Conservation (phyloP, 169 alveolate species). For the Eimeria praecox region DNA sequence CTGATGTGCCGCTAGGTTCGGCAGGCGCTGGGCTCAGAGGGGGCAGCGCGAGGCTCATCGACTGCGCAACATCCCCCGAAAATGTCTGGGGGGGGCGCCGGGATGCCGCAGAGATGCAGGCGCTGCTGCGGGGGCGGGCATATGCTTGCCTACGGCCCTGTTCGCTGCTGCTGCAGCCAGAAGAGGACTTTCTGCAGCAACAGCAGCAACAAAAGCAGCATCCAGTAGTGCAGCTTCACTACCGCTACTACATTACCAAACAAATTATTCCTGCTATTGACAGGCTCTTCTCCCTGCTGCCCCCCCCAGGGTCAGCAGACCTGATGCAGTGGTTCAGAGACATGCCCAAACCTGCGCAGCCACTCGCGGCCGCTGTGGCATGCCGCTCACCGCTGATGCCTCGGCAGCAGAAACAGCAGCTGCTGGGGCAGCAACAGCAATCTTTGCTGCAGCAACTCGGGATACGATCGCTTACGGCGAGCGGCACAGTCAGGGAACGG, state of each 20-base stretch:
- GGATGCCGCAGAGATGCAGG: conserved; percentile 53
- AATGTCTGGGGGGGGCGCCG: conserved; percentile 80
- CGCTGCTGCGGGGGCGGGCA: conserved; percentile 56
- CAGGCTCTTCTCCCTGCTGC: conserved; percentile 73
- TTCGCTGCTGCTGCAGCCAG: conserved; percentile 41
- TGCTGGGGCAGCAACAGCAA: conserved; percentile 66
- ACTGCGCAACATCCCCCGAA: conserved; percentile 76
- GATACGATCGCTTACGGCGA: conserved; percentile 7
- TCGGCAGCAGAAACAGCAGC: conserved; percentile 52
- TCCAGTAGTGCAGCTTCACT: conserved; percentile 40
- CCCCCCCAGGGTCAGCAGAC: conserved; percentile 68
- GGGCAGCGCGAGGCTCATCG: conserved; percentile 55
- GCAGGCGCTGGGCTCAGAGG: conserved; percentile 39
- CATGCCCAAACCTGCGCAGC: conserved; percentile 80
- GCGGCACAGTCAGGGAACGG: conserved; percentile 37
- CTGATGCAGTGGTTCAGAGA: conserved; percentile 78
- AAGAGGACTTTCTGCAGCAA: conserved; percentile 51
- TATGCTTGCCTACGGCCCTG: neutral
- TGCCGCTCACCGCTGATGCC: neutral
- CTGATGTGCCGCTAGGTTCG: conserved; percentile 64
- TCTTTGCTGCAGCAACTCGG: conserved; percentile 66
- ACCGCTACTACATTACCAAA: conserved; percentile 77
- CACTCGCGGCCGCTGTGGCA: neutral
- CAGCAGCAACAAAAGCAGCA: conserved; percentile 24
- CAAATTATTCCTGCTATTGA: conserved; percentile 83